Conservation (phyloP, 257 asterid species). For the Jasminum sambac region DNA sequence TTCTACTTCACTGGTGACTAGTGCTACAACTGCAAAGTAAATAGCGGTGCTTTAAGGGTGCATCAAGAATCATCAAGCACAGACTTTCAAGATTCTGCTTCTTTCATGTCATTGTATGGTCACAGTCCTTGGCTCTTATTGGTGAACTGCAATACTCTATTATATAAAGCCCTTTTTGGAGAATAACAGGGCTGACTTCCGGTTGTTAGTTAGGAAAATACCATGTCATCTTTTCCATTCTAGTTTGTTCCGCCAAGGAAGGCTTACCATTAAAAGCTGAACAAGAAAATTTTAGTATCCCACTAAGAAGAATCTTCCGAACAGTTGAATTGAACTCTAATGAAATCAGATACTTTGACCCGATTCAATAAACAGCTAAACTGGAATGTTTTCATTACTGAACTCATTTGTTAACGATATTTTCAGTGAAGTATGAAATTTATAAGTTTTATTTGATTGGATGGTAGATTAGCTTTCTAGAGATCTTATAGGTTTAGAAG, state of each 20-base stretch:
- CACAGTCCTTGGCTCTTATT: neutral
- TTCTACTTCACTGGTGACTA: neutral
- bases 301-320: neutral
- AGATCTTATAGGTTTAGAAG: neutral
- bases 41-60: neutral
- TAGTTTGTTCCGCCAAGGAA: neutral
- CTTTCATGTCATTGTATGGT: neutral
- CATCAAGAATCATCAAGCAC: neutral
- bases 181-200: neutral
- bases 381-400: neutral
- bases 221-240: neutral
- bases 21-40: neutral
- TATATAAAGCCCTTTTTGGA: neutral
- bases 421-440: neutral
- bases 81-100: neutral
- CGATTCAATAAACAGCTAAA: neutral
- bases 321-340: neutral
- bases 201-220: neutral
- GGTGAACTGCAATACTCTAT: neutral
- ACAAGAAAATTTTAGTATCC: neutral
- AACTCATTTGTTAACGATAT: neutral
- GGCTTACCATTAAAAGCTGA: neutral
- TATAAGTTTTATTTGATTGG: neutral
- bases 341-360: neutral
- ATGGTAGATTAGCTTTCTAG: neutral